Evolutionary conservation across 2,329 filamentous ascomycete species (phyloP).

Genomic region (Aureobasidium melanogenum): DNA sequence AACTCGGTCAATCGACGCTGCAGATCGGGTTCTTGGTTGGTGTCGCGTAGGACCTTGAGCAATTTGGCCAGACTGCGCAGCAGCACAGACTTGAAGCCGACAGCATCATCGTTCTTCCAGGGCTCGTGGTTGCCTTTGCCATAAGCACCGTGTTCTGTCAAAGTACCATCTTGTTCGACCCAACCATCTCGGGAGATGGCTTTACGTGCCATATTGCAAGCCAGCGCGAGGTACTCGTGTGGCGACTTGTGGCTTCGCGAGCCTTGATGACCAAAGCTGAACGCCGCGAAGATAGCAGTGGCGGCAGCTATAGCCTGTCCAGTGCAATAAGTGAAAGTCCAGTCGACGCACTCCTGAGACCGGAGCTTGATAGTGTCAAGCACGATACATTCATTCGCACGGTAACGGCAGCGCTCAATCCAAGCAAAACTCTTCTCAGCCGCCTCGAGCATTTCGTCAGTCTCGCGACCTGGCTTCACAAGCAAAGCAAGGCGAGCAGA

Average conservation of each 20-base stretch:
- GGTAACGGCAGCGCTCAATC: constrained; percentile 22
- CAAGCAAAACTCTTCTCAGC: constrained; percentile 19
- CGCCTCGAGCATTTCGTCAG: constrained; percentile 16
- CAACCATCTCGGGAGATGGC: constrained; percentile 19
- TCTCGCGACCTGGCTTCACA: background rate
- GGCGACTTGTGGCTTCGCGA: background rate
- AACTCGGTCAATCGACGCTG: constrained; percentile 15
- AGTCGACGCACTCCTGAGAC: constrained; percentile 18
- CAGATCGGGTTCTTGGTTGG: constrained; percentile 10
- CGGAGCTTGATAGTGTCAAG: constrained; percentile 20
- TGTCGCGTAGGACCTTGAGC: constrained; percentile 13
- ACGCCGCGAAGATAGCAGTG: constrained; percentile 16
- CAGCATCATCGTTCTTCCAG: constrained; percentile 19
- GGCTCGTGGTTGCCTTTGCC: constrained; percentile 20
- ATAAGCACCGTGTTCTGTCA: constrained; percentile 20
- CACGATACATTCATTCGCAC: constrained; percentile 18
- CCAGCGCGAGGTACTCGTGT: constrained; percentile 19
- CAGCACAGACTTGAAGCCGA: constrained; percentile 23
- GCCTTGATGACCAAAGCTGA: background rate
- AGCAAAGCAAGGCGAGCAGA: constrained; percentile 18
- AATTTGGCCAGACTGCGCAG: constrained; percentile 20
- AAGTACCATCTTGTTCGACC: constrained; percentile 19
- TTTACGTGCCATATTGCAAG: constrained; percentile 19
- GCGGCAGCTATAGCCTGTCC: constrained; percentile 20
- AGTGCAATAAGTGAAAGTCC: constrained; percentile 23